Evolutionary conservation across 139 green algal species (phyloP).

Genomic region (Micractinium conductrix): DNA sequence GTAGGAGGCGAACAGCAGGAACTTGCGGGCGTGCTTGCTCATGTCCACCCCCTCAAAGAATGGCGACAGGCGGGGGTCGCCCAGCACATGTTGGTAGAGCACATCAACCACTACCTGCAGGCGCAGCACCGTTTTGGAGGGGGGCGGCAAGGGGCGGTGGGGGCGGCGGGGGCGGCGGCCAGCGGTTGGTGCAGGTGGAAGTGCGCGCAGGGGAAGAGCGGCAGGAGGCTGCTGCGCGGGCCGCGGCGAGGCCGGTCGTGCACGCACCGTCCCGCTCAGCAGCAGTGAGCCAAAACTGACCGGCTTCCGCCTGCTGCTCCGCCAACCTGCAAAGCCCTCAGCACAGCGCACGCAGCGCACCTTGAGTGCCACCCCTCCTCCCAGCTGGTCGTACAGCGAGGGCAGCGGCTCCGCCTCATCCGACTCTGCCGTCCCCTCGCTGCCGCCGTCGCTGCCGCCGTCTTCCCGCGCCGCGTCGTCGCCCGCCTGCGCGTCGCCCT

Average conservation of each 20-base stretch:
- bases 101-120: not conserved
- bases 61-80: not conserved
- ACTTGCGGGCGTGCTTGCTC: conserved; percentile 12
- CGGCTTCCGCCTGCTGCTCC: too few relatives aligned
- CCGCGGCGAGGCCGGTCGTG: too few relatives aligned
- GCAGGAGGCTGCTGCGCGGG: not conserved
- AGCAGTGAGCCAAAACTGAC: not conserved
- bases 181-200: not conserved
- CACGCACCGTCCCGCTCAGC: not conserved
- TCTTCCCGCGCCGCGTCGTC: not conserved
- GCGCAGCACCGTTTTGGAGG: not conserved
- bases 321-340: too few relatives aligned
- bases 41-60: conserved; percentile 21
- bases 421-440: not conserved
- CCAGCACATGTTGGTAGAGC: not conserved
- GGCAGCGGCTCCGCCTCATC: not conserved
- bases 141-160: too few relatives aligned
- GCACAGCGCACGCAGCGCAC: not conserved
- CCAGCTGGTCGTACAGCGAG: conserved; percentile 19
- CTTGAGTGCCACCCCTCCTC: conserved; percentile 5
- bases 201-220: not conserved
- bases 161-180: too few relatives aligned
- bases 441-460: too few relatives aligned
- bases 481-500: not conserved
- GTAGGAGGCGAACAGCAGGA: conserved; percentile 12